Base-by-base conservation (phyloP, 2,329 filamentous ascomycete species). In the Aspergillus intermedius region DNA sequence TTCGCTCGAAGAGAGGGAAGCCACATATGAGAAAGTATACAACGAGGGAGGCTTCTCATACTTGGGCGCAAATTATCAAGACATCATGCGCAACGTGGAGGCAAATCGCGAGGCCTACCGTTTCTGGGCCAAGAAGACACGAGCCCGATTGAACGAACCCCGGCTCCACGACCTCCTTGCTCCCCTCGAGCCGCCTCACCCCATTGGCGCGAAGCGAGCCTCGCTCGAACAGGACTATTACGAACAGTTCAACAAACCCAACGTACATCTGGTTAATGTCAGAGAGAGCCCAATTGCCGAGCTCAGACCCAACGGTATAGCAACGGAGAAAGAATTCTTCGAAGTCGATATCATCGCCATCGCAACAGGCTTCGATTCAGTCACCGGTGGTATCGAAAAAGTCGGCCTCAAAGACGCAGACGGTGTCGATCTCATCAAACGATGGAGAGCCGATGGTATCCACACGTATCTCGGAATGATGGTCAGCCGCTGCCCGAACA, bases 291-390 rank as follows among this genome's bases (percentile, higher is more conserved):
- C 57, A 1, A 52, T 57, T 12, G 58, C 58, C 4, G 56, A 62
- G 7, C 67, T 77, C 22, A 70, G 64, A 0, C 57, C 60, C 2
- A 65, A 52, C 0, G 75, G 75, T 0, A 69, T 79, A 44, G 49
- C 59, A 13, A 65, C 69, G 1, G 47, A 63, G 1, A 68, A 74
- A 30, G 49, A 52, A 69, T 70, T 1, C 65, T 55, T 69, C 13
- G 66, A 71, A 9, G 52, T 74, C 4, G 73, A 75, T 47, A 59
- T 70, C 5, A 53, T 75, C 30, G 61, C 69, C 47, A 61, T 71
- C 28, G 73, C 73, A 0, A 75, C 73, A 1, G 72, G 74, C 10
- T 75, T 73, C 56, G 71, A 75, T 50, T 58, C 64, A 22, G 55
- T 71, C 5, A 74, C 71, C 0, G 74, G 74, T 3, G 66, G 64